Conservation (phyloP, 2,329 filamentous ascomycete genomes). For the Apiospora koreana region DNA sequence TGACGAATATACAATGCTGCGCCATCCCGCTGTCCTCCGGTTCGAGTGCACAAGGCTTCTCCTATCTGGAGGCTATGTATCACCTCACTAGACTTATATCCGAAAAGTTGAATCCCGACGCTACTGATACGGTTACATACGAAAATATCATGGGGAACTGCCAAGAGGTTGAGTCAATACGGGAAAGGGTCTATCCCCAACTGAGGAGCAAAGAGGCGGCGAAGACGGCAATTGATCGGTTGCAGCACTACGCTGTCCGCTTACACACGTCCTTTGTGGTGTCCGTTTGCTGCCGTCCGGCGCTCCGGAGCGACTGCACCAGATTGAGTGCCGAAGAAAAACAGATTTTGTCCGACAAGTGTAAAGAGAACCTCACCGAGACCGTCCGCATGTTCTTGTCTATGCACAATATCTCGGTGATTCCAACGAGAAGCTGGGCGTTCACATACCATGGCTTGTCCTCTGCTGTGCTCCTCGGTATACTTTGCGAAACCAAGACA, state of each 20-base stretch:
- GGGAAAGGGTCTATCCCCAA: conserved; percentile 49
- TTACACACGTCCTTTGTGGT: conserved; percentile 67
- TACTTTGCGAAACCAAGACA: conserved; percentile 62
- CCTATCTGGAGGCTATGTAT: conserved; percentile 67
- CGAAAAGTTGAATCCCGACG: conserved; percentile 56
- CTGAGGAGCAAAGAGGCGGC: conserved; percentile 63
- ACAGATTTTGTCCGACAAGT: conserved; percentile 55
- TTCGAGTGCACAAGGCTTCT: conserved; percentile 48
- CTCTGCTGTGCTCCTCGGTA: conserved; percentile 64
- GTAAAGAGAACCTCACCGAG: conserved; percentile 63
- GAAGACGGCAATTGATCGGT: conserved; percentile 62
- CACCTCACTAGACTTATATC: conserved; percentile 64
- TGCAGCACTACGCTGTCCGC: conserved; percentile 66
- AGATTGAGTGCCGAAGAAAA: conserved; percentile 55
- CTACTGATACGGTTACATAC: conserved; percentile 50
- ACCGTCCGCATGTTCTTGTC: conserved; percentile 69
- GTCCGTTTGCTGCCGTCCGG: conserved; percentile 65
- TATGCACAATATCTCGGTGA: conserved; percentile 68
- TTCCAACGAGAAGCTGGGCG: conserved; percentile 67
- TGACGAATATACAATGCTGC: conserved; percentile 61
- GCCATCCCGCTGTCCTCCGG: conserved; percentile 50
- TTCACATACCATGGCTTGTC: conserved; percentile 69
- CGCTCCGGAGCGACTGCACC: conserved; percentile 55
- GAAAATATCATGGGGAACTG: conserved; percentile 60
- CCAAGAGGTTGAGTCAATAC: conserved; percentile 53